Conservation (phyloP, 2,329 filamentous ascomycete species). For the Exserohilum rostratum region DNA sequence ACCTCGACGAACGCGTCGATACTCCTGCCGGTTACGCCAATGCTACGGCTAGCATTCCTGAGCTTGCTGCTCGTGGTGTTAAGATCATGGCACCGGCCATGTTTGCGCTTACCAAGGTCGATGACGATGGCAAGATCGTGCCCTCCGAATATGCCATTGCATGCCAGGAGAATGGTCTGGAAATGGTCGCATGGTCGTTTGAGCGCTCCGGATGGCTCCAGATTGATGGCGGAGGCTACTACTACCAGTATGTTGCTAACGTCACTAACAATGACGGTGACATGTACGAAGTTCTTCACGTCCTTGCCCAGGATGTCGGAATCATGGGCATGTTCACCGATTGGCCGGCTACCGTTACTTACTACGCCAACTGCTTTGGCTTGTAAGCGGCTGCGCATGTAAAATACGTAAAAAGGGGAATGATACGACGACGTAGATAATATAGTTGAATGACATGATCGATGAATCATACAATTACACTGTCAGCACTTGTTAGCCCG, state of each 20-base stretch:
- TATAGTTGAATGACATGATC: background rate
- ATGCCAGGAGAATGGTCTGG: constrained; percentile 66
- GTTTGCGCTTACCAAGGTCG: constrained; percentile 63
- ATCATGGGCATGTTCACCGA: constrained; percentile 70
- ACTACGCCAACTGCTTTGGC: constrained; percentile 73
- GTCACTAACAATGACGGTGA: constrained; percentile 69
- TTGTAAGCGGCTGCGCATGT: constrained; percentile 20
- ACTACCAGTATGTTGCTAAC: constrained; percentile 50
- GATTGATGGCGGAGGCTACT: constrained; percentile 53
- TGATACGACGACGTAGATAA: background rate
- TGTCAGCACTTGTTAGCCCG: too few species aligned
- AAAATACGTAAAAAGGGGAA: background rate
- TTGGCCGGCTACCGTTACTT: constrained; percentile 72
- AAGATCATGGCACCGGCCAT: constrained; percentile 68
- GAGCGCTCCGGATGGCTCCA: constrained; percentile 68
- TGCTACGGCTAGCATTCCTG: constrained; percentile 64
- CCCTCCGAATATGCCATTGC: constrained; percentile 67
- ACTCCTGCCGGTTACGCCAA: constrained; percentile 56
- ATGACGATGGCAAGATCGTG: constrained; percentile 60
- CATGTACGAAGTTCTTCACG: constrained; percentile 67
- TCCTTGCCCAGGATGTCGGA: constrained; percentile 65
- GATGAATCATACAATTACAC: too few species aligned
- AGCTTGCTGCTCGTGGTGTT: constrained; percentile 64
- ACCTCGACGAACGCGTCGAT: constrained; percentile 66
- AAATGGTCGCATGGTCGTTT: constrained; percentile 72